These are phyloP conservation scores for Endoconidiophora polonica DNA, from an alignment of 2,329 filamentous ascomycete genomes.

Conservation along the genomic window DNA sequence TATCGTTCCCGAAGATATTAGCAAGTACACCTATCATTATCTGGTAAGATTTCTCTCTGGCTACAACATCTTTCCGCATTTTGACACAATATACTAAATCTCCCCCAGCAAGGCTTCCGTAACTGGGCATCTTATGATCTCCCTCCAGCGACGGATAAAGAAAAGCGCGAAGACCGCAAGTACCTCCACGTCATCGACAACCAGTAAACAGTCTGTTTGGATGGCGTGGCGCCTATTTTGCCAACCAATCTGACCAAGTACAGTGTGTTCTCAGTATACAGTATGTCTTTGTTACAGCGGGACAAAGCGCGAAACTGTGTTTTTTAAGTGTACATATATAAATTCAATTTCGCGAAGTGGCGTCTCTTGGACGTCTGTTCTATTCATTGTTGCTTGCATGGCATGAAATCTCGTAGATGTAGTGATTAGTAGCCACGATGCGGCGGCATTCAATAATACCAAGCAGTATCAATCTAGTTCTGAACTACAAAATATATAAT, in stretches of 20 bases:
- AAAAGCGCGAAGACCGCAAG: slow-evolving; percentile 89
- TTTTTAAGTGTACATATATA: slow-evolving; percentile 3
- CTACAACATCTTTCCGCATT: background rate
- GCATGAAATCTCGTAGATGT: too few relatives aligned
- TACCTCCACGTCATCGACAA: slow-evolving; percentile 89
- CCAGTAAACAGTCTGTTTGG: slow-evolving; percentile 36
- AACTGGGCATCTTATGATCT: slow-evolving; percentile 81
- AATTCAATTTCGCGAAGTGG: background rate
- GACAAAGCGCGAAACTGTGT: slow-evolving; percentile 5
- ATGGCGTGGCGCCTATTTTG: background rate
- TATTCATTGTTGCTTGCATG: too few relatives aligned
- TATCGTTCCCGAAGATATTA: slow-evolving; percentile 76
- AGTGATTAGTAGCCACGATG: too few relatives aligned
- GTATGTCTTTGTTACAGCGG: slow-evolving; percentile 7
- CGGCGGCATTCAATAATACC: too few relatives aligned
- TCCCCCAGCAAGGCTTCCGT: slow-evolving; percentile 65
- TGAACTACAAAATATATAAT: too few relatives aligned
- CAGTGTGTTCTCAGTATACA: slow-evolving; percentile 4
- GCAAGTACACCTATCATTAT: slow-evolving; percentile 82
- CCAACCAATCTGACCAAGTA: slow-evolving; percentile 5
- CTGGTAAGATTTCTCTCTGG: slow-evolving; percentile 42
- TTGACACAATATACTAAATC: slow-evolving; percentile 19
- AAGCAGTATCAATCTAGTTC: too few relatives aligned
- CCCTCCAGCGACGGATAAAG: slow-evolving; percentile 83
- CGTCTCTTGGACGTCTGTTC: too few relatives aligned